Base-by-base conservation (phyloP, 2,329 filamentous ascomycete species). In the Penicillium fuscoglaucum region DNA sequence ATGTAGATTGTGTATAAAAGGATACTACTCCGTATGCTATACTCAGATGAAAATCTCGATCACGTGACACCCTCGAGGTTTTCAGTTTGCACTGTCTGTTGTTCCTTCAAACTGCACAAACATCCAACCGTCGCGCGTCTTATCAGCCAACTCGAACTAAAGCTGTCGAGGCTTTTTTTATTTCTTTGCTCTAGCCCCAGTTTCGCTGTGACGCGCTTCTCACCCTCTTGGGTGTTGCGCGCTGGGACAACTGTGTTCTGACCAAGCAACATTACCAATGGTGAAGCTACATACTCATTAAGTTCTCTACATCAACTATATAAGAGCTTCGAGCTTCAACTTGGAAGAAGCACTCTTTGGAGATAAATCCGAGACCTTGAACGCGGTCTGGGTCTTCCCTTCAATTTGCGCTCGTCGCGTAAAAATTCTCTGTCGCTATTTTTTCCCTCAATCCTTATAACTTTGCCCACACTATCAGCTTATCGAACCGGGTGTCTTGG, bases 41-140 rank as follows among this genome's bases (percentile, higher is more conserved):
- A 13, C 7, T 21, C 39, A 21, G 1, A 8, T 44, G 4, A 24
- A 10, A n/a, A 0, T 1, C 9, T 2, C 0, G 1, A 8, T 41
- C 63, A 66, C 62, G 56, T 66, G 64, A 65, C 7, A 4, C 0
- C 0, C 3, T 1, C 70, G 67, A 61, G 67, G 72, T 28, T 51
- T 51, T 44, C 47, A 45, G 54, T 75, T 76, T 76, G 73, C 73
- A 76, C 58, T 76, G 73, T 76, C 73, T 75, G 73, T 62, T 66
- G 60, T 60, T 66, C 52, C 67, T 75, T 74, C 74, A 76, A 76
- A 75, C 73, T 65, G 62, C 67, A 61, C 72, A 74, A 75, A 75
- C 72, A 73, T 61, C 70, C 65, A 55, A 57, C 57, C 51, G 62
- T 64, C 66, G 61, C 59, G 54, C 61, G 58, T 65, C 67, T 71